These are phyloP conservation scores for Panicum miliaceum DNA, from an alignment of 176 grass and related monocot genomes.

Conservation along the genomic window DNA sequence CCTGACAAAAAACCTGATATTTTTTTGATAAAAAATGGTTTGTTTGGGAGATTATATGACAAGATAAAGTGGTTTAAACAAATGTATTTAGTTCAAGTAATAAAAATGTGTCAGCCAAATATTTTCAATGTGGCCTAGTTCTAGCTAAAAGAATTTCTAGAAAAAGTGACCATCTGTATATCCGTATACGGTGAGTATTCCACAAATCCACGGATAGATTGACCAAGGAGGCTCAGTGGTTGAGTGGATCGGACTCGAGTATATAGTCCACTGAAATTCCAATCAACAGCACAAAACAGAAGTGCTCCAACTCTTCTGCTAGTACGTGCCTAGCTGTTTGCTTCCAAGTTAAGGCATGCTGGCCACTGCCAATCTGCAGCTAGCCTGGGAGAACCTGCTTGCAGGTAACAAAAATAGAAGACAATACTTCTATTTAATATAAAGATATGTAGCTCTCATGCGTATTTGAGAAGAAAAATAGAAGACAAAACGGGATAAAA, in stretches of 20 bases:
- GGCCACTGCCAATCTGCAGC: neutral
- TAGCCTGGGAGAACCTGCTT: neutral
- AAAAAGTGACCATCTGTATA: neutral
- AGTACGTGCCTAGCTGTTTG: neutral
- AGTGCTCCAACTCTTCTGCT: neutral
- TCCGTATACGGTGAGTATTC: neutral
- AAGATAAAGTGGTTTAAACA: too few species aligned
- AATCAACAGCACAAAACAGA: neutral
- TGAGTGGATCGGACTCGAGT: slow-evolving; percentile 3
- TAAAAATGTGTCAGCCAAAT: too few species aligned
- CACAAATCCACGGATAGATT: neutral
- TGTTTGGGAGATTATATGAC: too few species aligned
- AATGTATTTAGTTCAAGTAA: too few species aligned
- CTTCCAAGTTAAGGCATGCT: neutral
- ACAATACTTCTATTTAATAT: too few species aligned
- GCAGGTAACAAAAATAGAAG: neutral
- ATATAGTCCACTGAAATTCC: neutral
- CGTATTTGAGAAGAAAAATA: neutral
- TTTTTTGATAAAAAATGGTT: too few species aligned
- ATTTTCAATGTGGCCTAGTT: too few species aligned
- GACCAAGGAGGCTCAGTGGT: neutral
- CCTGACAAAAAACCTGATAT: too few species aligned
- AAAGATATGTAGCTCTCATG: too few species aligned
- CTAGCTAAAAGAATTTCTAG: too few species aligned
- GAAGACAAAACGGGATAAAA: neutral